Conservation (phyloP, 1,284 basidiomycete genomes). For the Fistulinella staudtii region DNA sequence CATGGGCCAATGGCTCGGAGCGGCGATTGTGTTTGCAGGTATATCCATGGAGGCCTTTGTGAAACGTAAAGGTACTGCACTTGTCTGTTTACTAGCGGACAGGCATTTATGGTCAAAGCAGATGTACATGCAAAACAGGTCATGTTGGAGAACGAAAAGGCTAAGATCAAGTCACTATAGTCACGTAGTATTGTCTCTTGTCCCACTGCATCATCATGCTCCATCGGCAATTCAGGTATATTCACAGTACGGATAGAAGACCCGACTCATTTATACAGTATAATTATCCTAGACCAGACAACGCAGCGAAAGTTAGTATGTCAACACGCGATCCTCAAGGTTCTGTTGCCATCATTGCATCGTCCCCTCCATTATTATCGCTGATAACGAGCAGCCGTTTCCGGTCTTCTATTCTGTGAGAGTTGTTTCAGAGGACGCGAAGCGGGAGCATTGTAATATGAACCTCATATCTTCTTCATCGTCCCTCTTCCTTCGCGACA, state of each 20-base stretch:
- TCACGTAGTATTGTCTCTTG: conserved; percentile 6
- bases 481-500: conserved; percentile 61
- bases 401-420: conserved; percentile 46
- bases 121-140: conserved; percentile 77
- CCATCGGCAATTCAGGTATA: conserved; percentile 11
- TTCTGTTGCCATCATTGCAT: conserved; percentile 31
- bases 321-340: conserved; percentile 15
- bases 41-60: conserved; percentile 92
- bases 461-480: conserved; percentile 62
- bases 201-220: conserved; percentile 15
- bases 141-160: conserved; percentile 75
- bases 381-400: conserved; percentile 48
- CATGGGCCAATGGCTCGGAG: conserved; percentile 86
- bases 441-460: conserved; percentile 8
- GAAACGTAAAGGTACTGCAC: conserved; percentile 69
- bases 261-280: conserved; percentile 24
- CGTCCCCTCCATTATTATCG: conserved; percentile 20
- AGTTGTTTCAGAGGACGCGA: neutral
- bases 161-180: conserved; percentile 73
- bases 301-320: neutral
- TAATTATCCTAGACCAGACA: conserved; percentile 16
- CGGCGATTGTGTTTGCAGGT: conserved; percentile 87
- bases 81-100: neutral
- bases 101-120: conserved; percentile 28
- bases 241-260: conserved; percentile 13